phyloP scores from a whole-genome alignment of 768 basidiomycete genomes.

The Nidularia sp. region DNA sequence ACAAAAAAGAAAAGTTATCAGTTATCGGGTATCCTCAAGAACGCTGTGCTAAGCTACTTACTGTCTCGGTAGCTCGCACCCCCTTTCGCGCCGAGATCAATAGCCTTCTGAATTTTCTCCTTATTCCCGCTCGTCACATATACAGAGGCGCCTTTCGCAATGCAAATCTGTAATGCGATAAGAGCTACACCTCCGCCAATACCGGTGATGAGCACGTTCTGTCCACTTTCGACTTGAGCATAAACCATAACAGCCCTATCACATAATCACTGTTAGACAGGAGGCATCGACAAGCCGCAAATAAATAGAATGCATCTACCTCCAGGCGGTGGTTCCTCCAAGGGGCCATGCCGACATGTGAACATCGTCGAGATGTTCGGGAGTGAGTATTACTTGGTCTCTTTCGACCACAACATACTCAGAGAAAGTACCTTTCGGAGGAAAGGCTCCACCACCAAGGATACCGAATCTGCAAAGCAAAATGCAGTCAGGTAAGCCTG shows the following conservation, averaged over 20 bases:
- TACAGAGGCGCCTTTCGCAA: conserved; percentile 75
- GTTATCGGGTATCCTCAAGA: background rate
- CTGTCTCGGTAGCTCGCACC: conserved; percentile 72
- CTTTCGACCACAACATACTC: conserved; percentile 75
- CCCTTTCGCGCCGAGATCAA: conserved; percentile 68
- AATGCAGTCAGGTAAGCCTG: background rate
- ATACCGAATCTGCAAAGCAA: conserved; percentile 48
- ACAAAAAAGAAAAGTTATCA: background rate
- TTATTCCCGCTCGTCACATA: conserved; percentile 74
- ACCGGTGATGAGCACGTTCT: conserved; percentile 78
- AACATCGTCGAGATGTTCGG: conserved; percentile 62
- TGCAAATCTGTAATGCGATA: conserved; percentile 66
- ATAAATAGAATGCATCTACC: conserved; percentile 37
- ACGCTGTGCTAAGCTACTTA: conserved; percentile 20
- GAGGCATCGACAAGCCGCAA: background rate
- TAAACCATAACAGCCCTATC: conserved; percentile 63
- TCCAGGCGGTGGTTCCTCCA: conserved; percentile 79
- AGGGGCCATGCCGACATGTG: conserved; percentile 77
- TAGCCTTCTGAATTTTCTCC: conserved; percentile 66
- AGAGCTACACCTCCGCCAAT: conserved; percentile 85
- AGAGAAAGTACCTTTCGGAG: conserved; percentile 66
- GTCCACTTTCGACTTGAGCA: conserved; percentile 54
- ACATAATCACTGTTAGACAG: conserved; percentile 1
- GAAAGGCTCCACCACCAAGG: conserved; percentile 54
- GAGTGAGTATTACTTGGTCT: conserved; percentile 61